Percentiles rank a stretch among this genome's conserved stretches.
Evolutionary conservation across 2,329 filamentous ascomycete genomes (phyloP).

Genomic region (Taxawa tesnikishii): DNA sequence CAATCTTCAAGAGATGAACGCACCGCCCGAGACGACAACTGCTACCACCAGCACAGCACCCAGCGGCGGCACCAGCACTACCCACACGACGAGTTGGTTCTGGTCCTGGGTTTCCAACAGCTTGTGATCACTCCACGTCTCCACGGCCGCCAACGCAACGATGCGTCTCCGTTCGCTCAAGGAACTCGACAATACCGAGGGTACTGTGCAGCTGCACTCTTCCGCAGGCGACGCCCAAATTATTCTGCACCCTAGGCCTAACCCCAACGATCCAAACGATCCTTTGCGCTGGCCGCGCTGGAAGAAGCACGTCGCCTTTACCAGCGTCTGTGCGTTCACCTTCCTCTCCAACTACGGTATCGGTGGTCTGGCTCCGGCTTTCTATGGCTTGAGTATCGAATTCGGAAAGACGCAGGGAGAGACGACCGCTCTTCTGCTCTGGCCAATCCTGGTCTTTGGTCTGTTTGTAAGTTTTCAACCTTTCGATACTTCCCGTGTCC

Average conservation of each 20-base stretch:
- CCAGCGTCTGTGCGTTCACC: constrained; percentile 32
- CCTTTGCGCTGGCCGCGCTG: constrained; percentile 34
- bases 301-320: constrained; percentile 36
- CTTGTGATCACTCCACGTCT: constrained; percentile 2
- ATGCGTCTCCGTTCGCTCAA: constrained; percentile 22
- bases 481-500: neutral
- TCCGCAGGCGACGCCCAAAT: constrained; percentile 12
- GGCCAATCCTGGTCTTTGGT: constrained; percentile 34
- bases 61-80: neutral
- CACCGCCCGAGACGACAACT: no score
- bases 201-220: constrained; percentile 24
- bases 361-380: constrained; percentile 30
- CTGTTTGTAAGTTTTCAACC: constrained; percentile 20
- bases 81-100: constrained; percentile 9
- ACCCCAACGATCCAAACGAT: constrained; percentile 32
- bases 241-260: constrained; percentile 37
- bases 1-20: no score
- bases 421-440: constrained; percentile 26
- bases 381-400: constrained; percentile 31
- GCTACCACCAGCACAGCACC: neutral
- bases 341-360: constrained; percentile 35
- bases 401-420: constrained; percentile 34
- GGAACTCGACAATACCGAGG: constrained; percentile 25
- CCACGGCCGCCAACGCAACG: constrained; percentile 1
- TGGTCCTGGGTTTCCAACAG: constrained; percentile 11